Evolutionary conservation across 257 asterid genomes (phyloP), one percentile per base, ranked within the genome.

Genomic region (Solanum bukasovii): DNA sequence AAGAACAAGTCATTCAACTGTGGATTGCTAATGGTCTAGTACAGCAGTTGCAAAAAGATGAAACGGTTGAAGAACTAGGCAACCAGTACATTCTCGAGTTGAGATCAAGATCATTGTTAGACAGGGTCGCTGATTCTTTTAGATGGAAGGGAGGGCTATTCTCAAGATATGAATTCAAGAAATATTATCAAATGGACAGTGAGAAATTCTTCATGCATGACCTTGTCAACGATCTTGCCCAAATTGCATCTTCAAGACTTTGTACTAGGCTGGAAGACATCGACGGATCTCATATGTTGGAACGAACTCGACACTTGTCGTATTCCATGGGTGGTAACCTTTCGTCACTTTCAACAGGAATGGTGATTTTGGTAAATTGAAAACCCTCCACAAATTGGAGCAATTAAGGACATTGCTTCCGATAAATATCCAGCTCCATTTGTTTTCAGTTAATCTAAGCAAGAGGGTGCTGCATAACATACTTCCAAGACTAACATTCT

Each of bases 11-110:
- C 1, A 40, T 84, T 34, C n/a, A 33, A 1, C 33, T 88, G 25
- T 88, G 90, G 90, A 84, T 56, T 6, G 90, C 88, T 6, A 85
- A 88, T 38, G 88, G 63, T 82, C 87, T 88, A 0, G 44, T 72
- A 9, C 25, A 16, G 1, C 1, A 10, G 44, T 56, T 56, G 65
- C n/a, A 56, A 10, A 42, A 10, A 10, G 46, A 42, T 42, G 46
- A 42, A 10, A 1, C 13, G 5, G 13, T 42, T 42, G 46, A 42
- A 42, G 46, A 42, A 42, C 46, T 18, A 56, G n/a, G 9, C 6
- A 73, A 37, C n/a, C 79, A 61, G 4, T 87, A 61, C 84, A 61
- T 77, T 16, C 23, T 21, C 34, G 89, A 78, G 70, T 33, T 87
- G 21, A 40, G 44, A 29, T 44, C 13, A 6, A 38, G 86, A 78